Conservation (phyloP, 1,139 yeast genomes). For the Geotrichum restrictum region DNA sequence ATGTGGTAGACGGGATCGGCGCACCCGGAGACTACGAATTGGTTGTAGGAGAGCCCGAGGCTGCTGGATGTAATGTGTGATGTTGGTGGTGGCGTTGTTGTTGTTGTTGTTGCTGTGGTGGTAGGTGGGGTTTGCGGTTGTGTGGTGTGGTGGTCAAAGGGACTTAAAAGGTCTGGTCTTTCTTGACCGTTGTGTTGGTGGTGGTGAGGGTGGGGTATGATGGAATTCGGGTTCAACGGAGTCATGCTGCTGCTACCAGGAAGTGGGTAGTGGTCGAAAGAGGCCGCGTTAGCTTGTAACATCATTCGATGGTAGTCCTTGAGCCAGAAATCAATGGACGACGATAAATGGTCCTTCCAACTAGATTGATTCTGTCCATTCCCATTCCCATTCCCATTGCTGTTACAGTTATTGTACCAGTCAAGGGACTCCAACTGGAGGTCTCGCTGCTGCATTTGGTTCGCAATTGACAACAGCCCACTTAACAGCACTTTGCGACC, state of each 20-base stretch:
- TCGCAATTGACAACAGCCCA: constrained; percentile 65
- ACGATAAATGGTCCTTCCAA: constrained; percentile 13
- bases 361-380: not conserved
- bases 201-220: no score
- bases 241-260: no score
- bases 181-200: no score
- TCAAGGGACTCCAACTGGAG: constrained; percentile 51
- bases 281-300: constrained; percentile 23
- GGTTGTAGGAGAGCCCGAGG: constrained; percentile 20
- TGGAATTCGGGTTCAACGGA: not conserved
- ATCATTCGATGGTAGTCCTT: constrained; percentile 14
- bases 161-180: not conserved
- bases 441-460: constrained; percentile 73
- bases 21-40: constrained; percentile 27
- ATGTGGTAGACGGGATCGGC: constrained; percentile 48
- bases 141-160: no score
- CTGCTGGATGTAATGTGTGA: not conserved
- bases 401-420: constrained; percentile 26
- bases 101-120: no score
- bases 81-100: not conserved
- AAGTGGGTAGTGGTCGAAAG: constrained; percentile 23
- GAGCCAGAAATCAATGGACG: constrained; percentile 16
- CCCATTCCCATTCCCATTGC: not conserved
- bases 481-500: constrained; percentile 65
- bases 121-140: no score